Base-by-base conservation (phyloP, 225 moss, liverwort and hornwort species). In the Rhytidiadelphus loreus region DNA sequence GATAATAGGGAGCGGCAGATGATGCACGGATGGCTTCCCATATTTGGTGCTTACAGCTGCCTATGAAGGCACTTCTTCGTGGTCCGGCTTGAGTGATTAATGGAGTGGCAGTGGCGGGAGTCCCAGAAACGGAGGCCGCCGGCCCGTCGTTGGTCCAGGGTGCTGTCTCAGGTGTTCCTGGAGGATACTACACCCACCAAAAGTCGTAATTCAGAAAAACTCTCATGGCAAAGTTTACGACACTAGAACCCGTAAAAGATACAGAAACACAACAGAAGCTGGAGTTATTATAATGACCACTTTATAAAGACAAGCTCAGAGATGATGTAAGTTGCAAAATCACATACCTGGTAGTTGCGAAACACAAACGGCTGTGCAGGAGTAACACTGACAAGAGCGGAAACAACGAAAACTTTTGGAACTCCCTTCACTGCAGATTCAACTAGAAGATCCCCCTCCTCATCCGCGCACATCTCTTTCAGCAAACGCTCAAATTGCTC, bases 11-110 rank as follows among this genome's bases (percentile, higher is more conserved):
- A 86, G 99, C 99, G 58, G 99, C 99, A 86, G 99, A 99, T 56
- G 99, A 99, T 72, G 99, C 99, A 93, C 99, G 94, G 81, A 99
- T 99, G 84, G 99, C 99, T 91, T 99, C 97, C 99, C 99, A 99
- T 55, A 97, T 93, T 81, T 92, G 90, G 83, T 96, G 95, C 94
- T 99, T 99, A 91, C 99, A 99, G 91, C 97, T 99, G 77, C 99
- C 99, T 81, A 99, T 96, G 69, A 95, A 99, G 81, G 97, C 96
- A 89, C 88, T 94, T 88, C 97, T 91, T 93, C 93, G 91, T 84
- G 95, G 97, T 87, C 96, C 96, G 52, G 95, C 90, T 82, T 96
- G 96, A 72, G 99, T 96, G 63, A 79, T 91, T 89, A 99, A 88
- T 71, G 97, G 96, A 87, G 89, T 91, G 72, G 99, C 96, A 82